Percentiles rank a stretch among this genome's conserved stretches.
Conservation (phyloP, 1,284 basidiomycete genomes). For the Cutaneotrichosporon arboriforme region DNA sequence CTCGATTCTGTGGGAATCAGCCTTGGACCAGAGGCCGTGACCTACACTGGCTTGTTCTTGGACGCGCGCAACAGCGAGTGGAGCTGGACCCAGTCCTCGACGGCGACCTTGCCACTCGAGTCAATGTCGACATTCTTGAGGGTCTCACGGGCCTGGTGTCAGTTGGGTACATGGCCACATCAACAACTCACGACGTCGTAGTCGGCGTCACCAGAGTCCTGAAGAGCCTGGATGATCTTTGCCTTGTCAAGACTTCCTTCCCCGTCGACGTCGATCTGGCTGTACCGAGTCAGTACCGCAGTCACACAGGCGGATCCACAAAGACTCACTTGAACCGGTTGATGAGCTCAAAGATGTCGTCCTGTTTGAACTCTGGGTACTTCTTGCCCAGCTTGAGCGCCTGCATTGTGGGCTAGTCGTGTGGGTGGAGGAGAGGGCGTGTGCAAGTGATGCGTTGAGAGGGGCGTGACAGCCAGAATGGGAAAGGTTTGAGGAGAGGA, state of each 20-base stretch:
- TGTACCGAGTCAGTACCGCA: slow-evolving; percentile 42
- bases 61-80: slow-evolving; percentile 37
- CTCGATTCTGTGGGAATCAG: slow-evolving; percentile 53
- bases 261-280: slow-evolving; percentile 74
- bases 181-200: slow-evolving; percentile 72
- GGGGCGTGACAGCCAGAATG: neutral
- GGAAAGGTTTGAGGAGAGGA: neutral
- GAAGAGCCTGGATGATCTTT: slow-evolving; percentile 67
- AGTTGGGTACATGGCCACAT: slow-evolving; percentile 1
- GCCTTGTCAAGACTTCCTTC: slow-evolving; percentile 81
- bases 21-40: neutral
- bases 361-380: slow-evolving; percentile 82
- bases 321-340: slow-evolving; percentile 80
- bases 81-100: slow-evolving; percentile 89
- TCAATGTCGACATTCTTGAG: slow-evolving; percentile 93
- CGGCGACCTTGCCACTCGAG: slow-evolving; percentile 88
- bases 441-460: neutral
- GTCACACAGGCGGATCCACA: slow-evolving; percentile 3
- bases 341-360: slow-evolving; percentile 89
- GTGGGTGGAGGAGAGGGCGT: neutral
- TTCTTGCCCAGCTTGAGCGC: slow-evolving; percentile 73
- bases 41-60: slow-evolving; percentile 41
- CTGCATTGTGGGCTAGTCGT: slow-evolving; percentile 40
- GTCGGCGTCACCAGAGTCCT: slow-evolving; percentile 69
- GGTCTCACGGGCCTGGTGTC: slow-evolving; percentile 56